These are phyloP conservation scores for Pachysandra terminalis DNA, from an alignment of 164 flowering plant genomes.

Conservation along the genomic window DNA sequence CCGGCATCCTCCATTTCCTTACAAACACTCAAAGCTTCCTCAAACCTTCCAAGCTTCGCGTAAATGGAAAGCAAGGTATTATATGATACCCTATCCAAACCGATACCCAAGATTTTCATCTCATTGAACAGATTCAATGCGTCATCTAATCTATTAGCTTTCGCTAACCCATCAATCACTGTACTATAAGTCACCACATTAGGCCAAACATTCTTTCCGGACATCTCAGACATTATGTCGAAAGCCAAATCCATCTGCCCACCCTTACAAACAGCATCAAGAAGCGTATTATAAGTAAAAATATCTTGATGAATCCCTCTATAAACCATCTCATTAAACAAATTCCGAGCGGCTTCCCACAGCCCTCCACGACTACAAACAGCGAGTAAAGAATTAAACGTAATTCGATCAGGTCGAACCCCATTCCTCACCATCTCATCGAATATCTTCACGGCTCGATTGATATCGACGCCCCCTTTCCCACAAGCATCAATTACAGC, in stretches of 20 bases:
- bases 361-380: constrained; percentile 83
- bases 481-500: constrained; percentile 97
- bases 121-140: constrained; percentile 67
- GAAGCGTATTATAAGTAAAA: constrained; percentile 80
- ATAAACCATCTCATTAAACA: constrained; percentile 72
- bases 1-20: constrained; percentile 80
- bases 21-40: constrained; percentile 73
- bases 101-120: constrained; percentile 71
- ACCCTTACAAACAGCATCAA: constrained; percentile 90
- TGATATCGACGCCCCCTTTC: constrained; percentile 84
- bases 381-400: constrained; percentile 87
- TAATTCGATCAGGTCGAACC: constrained; percentile 85
- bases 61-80: constrained; percentile 80
- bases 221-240: constrained; percentile 81
- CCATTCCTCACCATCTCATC: constrained; percentile 76
- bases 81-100: constrained; percentile 78
- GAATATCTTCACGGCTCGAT: constrained; percentile 48
- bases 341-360: constrained; percentile 73
- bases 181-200: constrained; percentile 96
- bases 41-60: constrained; percentile 78
- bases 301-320: constrained; percentile 81
- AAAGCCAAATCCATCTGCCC: constrained; percentile 86
- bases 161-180: constrained; percentile 88
- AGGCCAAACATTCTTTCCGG: constrained; percentile 57
- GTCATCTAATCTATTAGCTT: constrained; percentile 70